Conservation (phyloP, 495 filamentous ascomycete species). For the Haplographium delicatum region DNA sequence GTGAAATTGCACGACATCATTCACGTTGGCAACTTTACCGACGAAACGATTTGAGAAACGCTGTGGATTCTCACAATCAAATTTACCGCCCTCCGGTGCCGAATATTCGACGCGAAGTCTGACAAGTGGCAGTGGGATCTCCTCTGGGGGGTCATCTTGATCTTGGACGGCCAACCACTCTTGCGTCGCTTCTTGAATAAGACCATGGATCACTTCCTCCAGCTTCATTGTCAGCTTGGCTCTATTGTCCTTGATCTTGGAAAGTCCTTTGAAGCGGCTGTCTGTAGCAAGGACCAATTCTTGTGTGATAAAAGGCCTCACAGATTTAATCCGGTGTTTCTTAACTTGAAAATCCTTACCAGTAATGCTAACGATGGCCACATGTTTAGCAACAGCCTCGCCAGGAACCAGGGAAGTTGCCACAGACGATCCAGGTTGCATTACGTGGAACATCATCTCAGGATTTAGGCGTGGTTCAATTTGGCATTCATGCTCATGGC, state of each 20-base stretch:
- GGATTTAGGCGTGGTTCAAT: slow-evolving; percentile 78
- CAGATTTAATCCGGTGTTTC: slow-evolving; percentile 76
- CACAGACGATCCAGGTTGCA: slow-evolving; percentile 95
- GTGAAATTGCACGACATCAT: slow-evolving; percentile 90
- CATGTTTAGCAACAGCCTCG: slow-evolving; percentile 88
- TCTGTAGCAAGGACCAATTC: slow-evolving; percentile 78
- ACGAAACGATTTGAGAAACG: slow-evolving; percentile 93
- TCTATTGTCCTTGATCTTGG: slow-evolving; percentile 76
- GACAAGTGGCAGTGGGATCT: slow-evolving; percentile 75
- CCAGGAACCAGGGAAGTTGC: slow-evolving; percentile 88
- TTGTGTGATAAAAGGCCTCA: slow-evolving; percentile 82
- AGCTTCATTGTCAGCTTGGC: slow-evolving; percentile 72
- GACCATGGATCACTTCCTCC: slow-evolving; percentile 68
- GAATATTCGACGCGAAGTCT: slow-evolving; percentile 88
- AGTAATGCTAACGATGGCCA: slow-evolving; percentile 77
- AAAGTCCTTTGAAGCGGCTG: slow-evolving; percentile 67
- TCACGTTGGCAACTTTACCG: slow-evolving; percentile 84
- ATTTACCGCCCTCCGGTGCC: slow-evolving; percentile 78
- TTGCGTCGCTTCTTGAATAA: slow-evolving; percentile 78
- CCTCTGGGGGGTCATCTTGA: slow-evolving; percentile 44
- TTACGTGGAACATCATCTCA: slow-evolving; percentile 87
- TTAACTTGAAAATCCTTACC: slow-evolving; percentile 80
- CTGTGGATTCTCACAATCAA: slow-evolving; percentile 92
- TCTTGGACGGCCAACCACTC: slow-evolving; percentile 75
- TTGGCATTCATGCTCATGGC: slow-evolving; percentile 95